A percentile compares a stretch with the other conserved stretches of the same genome.
Conservation (phyloP, 78 protist genomes). For the Dictyostelium capitatum region DNA sequence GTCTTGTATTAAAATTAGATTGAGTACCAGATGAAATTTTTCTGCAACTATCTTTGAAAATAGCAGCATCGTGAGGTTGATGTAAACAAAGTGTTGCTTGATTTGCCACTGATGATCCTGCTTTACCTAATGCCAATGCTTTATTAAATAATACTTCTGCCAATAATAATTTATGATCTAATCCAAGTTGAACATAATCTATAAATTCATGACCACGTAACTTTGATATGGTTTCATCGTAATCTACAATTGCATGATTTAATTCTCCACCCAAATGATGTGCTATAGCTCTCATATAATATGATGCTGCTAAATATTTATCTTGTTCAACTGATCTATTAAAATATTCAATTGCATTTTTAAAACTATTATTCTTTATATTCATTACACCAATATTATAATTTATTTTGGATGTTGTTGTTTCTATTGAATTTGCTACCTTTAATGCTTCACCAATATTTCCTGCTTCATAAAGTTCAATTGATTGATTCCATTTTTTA, state of each 20-base stretch:
- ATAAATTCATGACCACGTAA: constrained; percentile 78
- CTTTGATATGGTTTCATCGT: constrained; percentile 37
- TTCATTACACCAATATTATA: constrained; percentile 68
- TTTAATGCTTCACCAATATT: not conserved
- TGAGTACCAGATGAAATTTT: not conserved
- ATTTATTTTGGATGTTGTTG: constrained; percentile 38
- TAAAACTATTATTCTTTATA: constrained; percentile 19
- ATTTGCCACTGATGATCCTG: constrained; percentile 35
- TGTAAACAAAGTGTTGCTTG: constrained; percentile 29
- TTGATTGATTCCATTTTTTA: constrained; percentile 56
- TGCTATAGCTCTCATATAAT: constrained; percentile 36
- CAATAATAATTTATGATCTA: constrained; percentile 34
- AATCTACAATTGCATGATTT: constrained; percentile 48
- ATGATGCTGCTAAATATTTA: constrained; percentile 55
- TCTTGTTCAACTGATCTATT: constrained; percentile 64
- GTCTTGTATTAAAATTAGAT: not conserved
- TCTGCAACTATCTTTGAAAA: not conserved
- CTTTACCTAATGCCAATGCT: constrained; percentile 56
- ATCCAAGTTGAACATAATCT: constrained; percentile 83
- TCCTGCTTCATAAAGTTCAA: constrained; percentile 22
- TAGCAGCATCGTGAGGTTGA: not conserved
- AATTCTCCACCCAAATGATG: constrained; percentile 4
- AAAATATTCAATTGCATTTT: constrained; percentile 33
- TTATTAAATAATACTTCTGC: constrained; percentile 70
- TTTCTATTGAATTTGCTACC: constrained; percentile 6